Conservation (phyloP, 768 basidiomycete species). For the Leccinum obscurum region DNA sequence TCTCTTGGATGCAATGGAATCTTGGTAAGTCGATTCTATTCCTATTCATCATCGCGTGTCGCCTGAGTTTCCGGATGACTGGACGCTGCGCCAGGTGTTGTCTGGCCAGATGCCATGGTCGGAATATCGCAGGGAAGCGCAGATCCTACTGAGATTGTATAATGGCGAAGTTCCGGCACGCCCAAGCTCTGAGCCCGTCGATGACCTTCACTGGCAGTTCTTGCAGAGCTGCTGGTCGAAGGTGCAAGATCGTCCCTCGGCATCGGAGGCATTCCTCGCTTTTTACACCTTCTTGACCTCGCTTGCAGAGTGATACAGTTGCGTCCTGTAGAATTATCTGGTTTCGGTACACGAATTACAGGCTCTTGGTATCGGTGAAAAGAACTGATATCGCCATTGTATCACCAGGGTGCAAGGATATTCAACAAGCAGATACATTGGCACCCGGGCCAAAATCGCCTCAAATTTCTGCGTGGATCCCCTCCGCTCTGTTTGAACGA, state of each 20-base stretch:
- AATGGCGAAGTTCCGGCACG: slow-evolving; percentile 7
- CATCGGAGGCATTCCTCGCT: slow-evolving; percentile 13
- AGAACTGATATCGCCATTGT: neutral
- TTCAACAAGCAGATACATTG: slow-evolving; percentile 10
- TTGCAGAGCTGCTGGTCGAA: slow-evolving; percentile 13
- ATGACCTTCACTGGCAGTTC: slow-evolving; percentile 36
- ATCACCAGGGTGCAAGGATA: neutral
- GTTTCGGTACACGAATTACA: neutral
- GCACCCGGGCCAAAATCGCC: slow-evolving; percentile 10
- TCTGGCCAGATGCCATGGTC: slow-evolving; percentile 16
- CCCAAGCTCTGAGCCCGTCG: slow-evolving; percentile 5
- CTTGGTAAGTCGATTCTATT: slow-evolving; percentile 1
- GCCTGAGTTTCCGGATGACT: neutral
- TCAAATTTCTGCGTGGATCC: slow-evolving; percentile 3
- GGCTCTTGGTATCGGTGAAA: neutral
- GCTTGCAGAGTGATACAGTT: neutral
- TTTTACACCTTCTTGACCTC: slow-evolving; percentile 12
- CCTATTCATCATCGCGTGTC: neutral
- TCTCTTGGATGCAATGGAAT: slow-evolving; percentile 18
- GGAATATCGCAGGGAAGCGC: slow-evolving; percentile 10
- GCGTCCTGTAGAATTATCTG: neutral
- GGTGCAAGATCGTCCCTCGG: slow-evolving; percentile 12
- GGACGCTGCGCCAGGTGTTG: slow-evolving; percentile 6
- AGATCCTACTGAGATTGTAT: slow-evolving; percentile 5
- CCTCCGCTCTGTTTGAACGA: slow-evolving; percentile 5